Base-by-base conservation (phyloP, 2,329 filamentous ascomycete species). In the Mycosphaerella arachidis region DNA sequence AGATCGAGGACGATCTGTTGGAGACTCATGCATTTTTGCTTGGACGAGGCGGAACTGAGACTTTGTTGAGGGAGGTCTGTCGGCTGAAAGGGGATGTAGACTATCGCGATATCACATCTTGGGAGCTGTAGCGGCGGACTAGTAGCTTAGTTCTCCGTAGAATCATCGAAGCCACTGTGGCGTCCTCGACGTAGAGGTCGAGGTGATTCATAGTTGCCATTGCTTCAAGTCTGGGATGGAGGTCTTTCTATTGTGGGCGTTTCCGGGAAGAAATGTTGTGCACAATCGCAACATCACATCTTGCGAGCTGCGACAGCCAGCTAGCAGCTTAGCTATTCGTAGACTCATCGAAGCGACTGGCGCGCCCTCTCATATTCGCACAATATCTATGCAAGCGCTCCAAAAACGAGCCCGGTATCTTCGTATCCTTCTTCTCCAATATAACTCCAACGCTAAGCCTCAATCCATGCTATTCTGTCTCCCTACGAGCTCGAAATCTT, bases 401-500 rank as follows among this genome's bases (percentile, higher is more conserved):
- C 46, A 12, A 50, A 5, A 50, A 18, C 13, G 46, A 52, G 50
- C 50, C 16, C 30, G 50, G 50, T 52, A 52, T 52, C 50, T 52
- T 18, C 24, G 12, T 52, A 33, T 52, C 50, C 50, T n/a, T 52
- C n/a, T 31, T 52, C 50, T 31, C n/a, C 30, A 29, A 52, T 16
- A 20, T 7, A 35, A 35, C 50, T 10, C 50, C 50, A 18, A 52
- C 30, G 50, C 50, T 35, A 31, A 52, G 7, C 13, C 9, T 30
- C 18, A 16, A 29, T 18, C 46, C 10, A 45, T 30, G 18, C n/a
- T 20, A 27, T 51, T 4, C 57, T 53, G 18, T 31, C 30, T 29
- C n/a, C 30, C n/a, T 31, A 35, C 16, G 50, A 10, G 18, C 40
- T 50, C 56, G 40, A 53, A 35, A 71, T 58, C 58, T 61, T 62